Evolutionary conservation across 106 monocot species (phyloP).

Genomic region (Allium cepa): DNA sequence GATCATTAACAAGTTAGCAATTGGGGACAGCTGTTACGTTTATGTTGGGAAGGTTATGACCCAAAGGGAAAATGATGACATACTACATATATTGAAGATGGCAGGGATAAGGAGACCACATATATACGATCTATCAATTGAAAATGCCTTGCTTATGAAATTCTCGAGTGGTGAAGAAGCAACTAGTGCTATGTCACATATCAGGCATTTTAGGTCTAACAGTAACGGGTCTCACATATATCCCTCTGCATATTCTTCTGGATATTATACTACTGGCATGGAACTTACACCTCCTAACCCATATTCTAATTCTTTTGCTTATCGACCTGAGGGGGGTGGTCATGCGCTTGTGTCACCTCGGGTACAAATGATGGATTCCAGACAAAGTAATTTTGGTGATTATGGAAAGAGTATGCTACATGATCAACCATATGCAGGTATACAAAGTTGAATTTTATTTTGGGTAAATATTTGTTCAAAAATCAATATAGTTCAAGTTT

Average conservation of each 20-base stretch:
- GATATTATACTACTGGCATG: conserved; percentile 10
- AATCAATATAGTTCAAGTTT: no score
- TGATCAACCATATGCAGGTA: conserved; percentile 22
- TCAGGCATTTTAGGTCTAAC: conserved; percentile 36
- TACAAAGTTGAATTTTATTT: not conserved
- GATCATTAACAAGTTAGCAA: conserved; percentile 36
- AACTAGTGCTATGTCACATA: conserved; percentile 41
- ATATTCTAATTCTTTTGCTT: conserved; percentile 14
- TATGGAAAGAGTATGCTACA: conserved; percentile 8
- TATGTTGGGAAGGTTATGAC: conserved; percentile 65
- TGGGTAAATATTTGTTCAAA: no score
- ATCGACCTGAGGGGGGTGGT: conserved; percentile 18
- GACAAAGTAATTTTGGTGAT: conserved; percentile 18
- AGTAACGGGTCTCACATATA: conserved; percentile 7
- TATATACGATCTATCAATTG: conserved; percentile 58
- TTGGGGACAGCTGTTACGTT: conserved; percentile 81
- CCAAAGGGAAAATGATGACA: conserved; percentile 58
- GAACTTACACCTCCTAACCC: conserved; percentile 23
- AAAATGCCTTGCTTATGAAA: conserved; percentile 73
- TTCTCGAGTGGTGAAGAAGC: conserved; percentile 72
- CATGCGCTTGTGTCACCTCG: conserved; percentile 42
- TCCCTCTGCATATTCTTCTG: conserved; percentile 9
- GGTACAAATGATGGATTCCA: conserved; percentile 22
- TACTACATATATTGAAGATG: conserved; percentile 44
- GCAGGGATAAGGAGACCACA: conserved; percentile 37